Base-by-base conservation (phyloP, 2,329 filamentous ascomycete genomes). In the Aspergillus pseudoviridinutans region DNA sequence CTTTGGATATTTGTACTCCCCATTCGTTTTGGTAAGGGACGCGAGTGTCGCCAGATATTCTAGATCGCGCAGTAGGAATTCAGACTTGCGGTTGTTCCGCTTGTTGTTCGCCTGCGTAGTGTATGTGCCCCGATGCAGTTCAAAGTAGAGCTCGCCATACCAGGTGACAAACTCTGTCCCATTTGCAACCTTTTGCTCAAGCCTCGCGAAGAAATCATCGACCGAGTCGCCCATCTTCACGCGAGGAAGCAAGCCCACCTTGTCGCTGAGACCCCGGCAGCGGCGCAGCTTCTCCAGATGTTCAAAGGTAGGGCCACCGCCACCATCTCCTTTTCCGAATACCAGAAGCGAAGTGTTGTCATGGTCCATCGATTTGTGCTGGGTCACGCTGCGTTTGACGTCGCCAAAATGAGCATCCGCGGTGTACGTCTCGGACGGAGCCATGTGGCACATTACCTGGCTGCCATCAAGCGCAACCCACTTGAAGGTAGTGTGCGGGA, bases 101-200 rank as follows among this genome's bases (percentile, higher is more conserved):
- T 99, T 99, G 80, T 96, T 99, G 78, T 97, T 96, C 58, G 92
- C 89, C 74, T 97, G 93, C 0, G 93, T 97, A 3, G 94, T 99
- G 76, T 97, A 97, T 12, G 93, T 97, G 54, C 94, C 94, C 59
- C 94, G 89, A 73, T 99, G 94, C 51, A 99, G 84, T 76, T 99
- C 94, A 73, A 99, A 96, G 78, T 99, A 99, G 8, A 99, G 83
- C 77, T 99, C 94, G 46, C 94, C 94, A 71, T 96, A 96, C 94
- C 94, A 99, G 1, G 94, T 97, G 25, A 92, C 90, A 54, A 97
- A 88, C 20, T 91, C 82, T 2, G 85, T 84, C 22, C 84, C 84
- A 22, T 80, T 74, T 29, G 80, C 79, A 28, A 86, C 86, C 77
- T 92, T 96, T 75, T 88, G 85, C 73, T 96, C 88, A 3, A 99